These are phyloP conservation scores for Echinosophora koreensis DNA, from an alignment of 306 rosid species.

Conservation along the genomic window DNA sequence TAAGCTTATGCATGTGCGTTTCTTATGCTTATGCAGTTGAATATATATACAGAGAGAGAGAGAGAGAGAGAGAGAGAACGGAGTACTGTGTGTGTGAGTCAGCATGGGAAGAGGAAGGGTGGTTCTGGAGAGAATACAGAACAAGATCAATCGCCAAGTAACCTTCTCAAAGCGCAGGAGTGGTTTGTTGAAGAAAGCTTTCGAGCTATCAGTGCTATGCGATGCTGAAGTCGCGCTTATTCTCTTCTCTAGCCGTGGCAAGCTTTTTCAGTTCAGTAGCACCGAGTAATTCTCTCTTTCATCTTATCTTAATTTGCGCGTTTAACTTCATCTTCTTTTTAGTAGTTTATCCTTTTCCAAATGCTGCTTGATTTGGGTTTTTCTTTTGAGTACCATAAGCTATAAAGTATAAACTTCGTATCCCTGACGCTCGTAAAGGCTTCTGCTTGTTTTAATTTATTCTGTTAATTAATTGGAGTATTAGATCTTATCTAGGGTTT, in stretches of 20 bases:
- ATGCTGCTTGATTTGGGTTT: background rate
- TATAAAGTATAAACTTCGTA: background rate
- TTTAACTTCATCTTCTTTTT: too few relatives aligned
- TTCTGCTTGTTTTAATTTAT: background rate
- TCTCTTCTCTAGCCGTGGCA: constrained; percentile 78
- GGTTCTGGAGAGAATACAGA: constrained; percentile 83
- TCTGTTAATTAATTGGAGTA: background rate
- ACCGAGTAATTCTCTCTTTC: constrained; percentile 50
- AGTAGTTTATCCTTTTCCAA: background rate
- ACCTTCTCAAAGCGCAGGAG: constrained; percentile 81
- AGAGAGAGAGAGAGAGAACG: background rate
- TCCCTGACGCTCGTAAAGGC: background rate
- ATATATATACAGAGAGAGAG: background rate
- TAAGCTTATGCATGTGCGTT: constrained; percentile 1
- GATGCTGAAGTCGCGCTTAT: constrained; percentile 84
- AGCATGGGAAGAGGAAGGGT: constrained; percentile 83
- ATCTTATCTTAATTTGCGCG: background rate
- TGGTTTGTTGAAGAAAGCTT: constrained; percentile 83
- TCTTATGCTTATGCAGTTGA: background rate
- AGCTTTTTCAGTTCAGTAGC: constrained; percentile 77
- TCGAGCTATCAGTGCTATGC: constrained; percentile 77
- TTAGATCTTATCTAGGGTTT: constrained; percentile 19
- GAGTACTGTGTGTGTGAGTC: background rate
- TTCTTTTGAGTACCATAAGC: background rate
- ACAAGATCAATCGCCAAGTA: constrained; percentile 87